Evolutionary conservation across 768 basidiomycete genomes (phyloP).

Genomic region (Kwoniella mangroviensis): DNA sequence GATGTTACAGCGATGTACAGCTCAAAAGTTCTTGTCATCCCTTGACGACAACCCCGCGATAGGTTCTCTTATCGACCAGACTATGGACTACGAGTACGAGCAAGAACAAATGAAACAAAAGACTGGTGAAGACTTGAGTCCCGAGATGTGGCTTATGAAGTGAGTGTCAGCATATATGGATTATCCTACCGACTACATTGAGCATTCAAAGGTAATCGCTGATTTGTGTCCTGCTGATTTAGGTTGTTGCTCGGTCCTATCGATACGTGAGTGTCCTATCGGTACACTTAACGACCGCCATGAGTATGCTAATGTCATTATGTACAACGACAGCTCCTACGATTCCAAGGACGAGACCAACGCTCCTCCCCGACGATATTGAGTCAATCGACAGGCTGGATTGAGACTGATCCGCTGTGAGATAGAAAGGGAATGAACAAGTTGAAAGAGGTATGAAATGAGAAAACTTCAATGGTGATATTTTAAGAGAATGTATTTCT

Average conservation of each 20-base stretch:
- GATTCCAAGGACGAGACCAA: slow-evolving; percentile 42
- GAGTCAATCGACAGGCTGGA: background rate
- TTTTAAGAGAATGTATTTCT: too few species aligned
- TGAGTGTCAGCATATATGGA: slow-evolving; percentile 15
- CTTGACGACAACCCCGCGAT: slow-evolving; percentile 57
- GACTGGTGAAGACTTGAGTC: slow-evolving; percentile 49
- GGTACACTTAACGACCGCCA: too few species aligned
- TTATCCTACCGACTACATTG: too few species aligned
- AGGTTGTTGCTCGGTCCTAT: slow-evolving; percentile 49
- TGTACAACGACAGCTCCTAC: slow-evolving; percentile 28
- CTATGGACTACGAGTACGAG: slow-evolving; percentile 50
- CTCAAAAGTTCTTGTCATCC: slow-evolving; percentile 46
- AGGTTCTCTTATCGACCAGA: slow-evolving; percentile 57
- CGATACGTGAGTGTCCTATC: slow-evolving; percentile 33
- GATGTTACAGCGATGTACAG: slow-evolving; percentile 30
- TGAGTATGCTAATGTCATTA: too few species aligned
- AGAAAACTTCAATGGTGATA: too few species aligned
- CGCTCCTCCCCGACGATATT: slow-evolving; percentile 15
- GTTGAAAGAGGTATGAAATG: background rate
- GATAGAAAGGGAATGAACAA: background rate
- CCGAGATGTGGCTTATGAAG: slow-evolving; percentile 58
- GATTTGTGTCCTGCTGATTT: background rate
- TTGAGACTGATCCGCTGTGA: too few species aligned
- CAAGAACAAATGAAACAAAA: slow-evolving; percentile 51
- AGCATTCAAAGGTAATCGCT: background rate